Evolutionary conservation across 805 yeast species (phyloP), one percentile per base, ranked within the genome.

Genomic region (Maudiozyma saulgeensis): DNA sequence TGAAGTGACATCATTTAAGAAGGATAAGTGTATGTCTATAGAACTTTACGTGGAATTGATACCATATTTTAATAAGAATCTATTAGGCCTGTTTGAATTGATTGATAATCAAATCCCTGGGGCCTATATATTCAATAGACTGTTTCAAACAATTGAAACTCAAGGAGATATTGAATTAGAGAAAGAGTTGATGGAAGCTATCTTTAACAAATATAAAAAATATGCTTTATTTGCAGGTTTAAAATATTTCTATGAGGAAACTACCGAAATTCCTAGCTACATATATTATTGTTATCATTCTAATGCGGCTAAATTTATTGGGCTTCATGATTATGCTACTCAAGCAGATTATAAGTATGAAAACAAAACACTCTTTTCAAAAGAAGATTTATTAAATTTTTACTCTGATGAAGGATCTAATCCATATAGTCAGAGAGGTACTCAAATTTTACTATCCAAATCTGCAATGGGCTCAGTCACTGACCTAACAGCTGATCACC

Each of bases 191-290:
- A 59, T 67, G 55, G 40, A 51, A 15, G 51, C 50, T n/a, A 48
- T 58, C 9, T 66, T 66, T 44, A 41, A 47, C 11, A 58, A 57
- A 39, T 67, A 58, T 52, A 59, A 54, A 34, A 60, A 61, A 34
- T 47, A 54, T 37, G 63, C 68, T n/a, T 48, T 67, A 19, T 50
- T 67, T 16, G 54, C 64, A 8, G 70, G 70, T 23, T 53, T 67
- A 34, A 56, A 54, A 16, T 64, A 58, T 46, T 64, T 59, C 44
- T 50, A 58, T 8, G 58, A 60, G 37, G 48, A 46, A 32, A 58
- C 51, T 1, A 51, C 47, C 6, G 54, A 51, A 12, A 44, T 39
- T 8, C 58, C 62, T 25, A 51, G 52, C 13, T 34, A 50, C 12
- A 46, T 53, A 11, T 67, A 66, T 47, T 66, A 62, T 47, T 37